Percentiles rank a stretch among this genome's conserved stretches.
Conservation (phyloP, 164 flowering plant species). For the Berberis thunbergii region DNA sequence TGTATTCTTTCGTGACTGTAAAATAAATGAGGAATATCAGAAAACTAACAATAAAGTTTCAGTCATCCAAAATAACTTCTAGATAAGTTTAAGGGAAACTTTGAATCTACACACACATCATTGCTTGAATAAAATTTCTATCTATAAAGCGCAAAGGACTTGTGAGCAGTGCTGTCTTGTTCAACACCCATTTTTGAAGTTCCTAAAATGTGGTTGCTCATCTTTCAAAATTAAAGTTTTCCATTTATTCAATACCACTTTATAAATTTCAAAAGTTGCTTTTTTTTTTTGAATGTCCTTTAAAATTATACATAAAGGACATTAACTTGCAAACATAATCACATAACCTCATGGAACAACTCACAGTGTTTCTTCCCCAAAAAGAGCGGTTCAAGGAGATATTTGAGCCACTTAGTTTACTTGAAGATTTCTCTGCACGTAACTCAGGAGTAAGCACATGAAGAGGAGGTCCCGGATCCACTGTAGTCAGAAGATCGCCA, state of each 20-base stretch:
- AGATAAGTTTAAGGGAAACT: neutral
- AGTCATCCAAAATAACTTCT: neutral
- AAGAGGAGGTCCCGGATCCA: slow-evolving; percentile 39
- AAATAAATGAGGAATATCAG: slow-evolving; percentile 3
- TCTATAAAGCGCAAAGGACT: too few relatives aligned
- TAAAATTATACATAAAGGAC: neutral
- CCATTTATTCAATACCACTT: too few relatives aligned
- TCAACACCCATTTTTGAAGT: too few relatives aligned
- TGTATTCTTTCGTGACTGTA: slow-evolving; percentile 71
- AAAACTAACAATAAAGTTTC: neutral
- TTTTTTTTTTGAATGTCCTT: too few relatives aligned
- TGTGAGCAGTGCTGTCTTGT: too few relatives aligned
- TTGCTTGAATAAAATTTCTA: too few relatives aligned
- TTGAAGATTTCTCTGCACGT: slow-evolving; percentile 34
- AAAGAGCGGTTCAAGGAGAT: slow-evolving; percentile 59
- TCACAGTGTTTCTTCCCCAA: slow-evolving; percentile 86
- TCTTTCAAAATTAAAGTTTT: too few relatives aligned
- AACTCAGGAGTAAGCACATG: slow-evolving; percentile 38
- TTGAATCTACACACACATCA: too few relatives aligned
- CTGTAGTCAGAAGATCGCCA: slow-evolving; percentile 68
- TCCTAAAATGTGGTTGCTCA: too few relatives aligned
- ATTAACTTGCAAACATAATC: too few relatives aligned
- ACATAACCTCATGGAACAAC: slow-evolving; percentile 16
- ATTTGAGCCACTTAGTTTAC: slow-evolving; percentile 40
- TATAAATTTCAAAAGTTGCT: too few relatives aligned